Evolutionary conservation across 179 eudicot genomes (phyloP).

Genomic region (Beta lomatogona): DNA sequence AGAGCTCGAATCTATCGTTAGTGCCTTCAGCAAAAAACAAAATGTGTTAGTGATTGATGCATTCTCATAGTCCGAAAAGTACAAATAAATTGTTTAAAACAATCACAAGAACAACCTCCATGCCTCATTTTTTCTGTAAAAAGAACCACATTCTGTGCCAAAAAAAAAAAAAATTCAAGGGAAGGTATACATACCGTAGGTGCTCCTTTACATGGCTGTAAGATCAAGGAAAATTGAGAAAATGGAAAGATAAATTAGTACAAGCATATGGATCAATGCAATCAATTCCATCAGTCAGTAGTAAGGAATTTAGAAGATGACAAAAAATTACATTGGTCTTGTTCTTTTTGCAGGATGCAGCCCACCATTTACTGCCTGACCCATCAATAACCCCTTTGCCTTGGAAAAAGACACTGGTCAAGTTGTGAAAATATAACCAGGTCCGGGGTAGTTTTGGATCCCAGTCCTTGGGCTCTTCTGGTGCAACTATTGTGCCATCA

Average conservation of each 20-base stretch:
- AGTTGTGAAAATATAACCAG: conserved; percentile 77
- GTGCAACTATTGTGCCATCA: conserved; percentile 88
- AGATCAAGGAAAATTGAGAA: conserved; percentile 20
- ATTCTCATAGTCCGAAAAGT: not conserved
- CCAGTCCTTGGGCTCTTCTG: conserved; percentile 74
- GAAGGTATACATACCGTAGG: conserved; percentile 66
- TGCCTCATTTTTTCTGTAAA: no score
- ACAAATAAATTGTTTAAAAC: no score
- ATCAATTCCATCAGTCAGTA: not conserved
- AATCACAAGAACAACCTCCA: no score
- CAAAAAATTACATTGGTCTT: conserved; percentile 64
- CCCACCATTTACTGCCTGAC: conserved; percentile 98
- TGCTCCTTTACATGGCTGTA: conserved; percentile 89
- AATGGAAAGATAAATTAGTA: conserved; percentile 32
- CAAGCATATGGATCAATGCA: not conserved
- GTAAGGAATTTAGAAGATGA: not conserved
- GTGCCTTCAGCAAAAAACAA: conserved; percentile 53
- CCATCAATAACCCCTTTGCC: conserved; percentile 89
- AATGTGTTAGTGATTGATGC: not conserved
- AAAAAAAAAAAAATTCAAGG: not conserved
- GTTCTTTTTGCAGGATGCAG: conserved; percentile 88
- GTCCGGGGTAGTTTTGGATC: conserved; percentile 57
- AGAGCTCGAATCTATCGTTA: conserved; percentile 68
- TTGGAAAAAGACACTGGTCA: conserved; percentile 60
- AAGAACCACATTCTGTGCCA: no score